phyloP scores from a whole-genome alignment of 106 monocot species.

The Hemerocallis citrina region DNA sequence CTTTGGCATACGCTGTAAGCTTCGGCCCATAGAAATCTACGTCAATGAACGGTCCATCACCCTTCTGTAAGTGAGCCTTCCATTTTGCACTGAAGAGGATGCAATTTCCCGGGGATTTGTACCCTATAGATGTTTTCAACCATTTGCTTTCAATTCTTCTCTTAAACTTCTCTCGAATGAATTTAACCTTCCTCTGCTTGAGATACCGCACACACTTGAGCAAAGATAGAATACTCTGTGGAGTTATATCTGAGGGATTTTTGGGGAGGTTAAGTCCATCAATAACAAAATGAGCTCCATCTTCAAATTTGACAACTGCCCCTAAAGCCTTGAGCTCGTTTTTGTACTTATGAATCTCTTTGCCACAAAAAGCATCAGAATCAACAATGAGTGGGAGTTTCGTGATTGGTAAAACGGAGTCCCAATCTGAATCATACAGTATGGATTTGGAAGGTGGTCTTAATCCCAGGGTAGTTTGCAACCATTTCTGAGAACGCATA shows the following conservation, averaged over 20 bases:
- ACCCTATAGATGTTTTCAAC: slow-evolving; percentile 29
- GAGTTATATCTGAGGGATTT: slow-evolving; percentile 12
- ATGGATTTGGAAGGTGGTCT: slow-evolving; percentile 23
- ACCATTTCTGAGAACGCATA: slow-evolving; percentile 35
- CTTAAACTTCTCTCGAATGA: slow-evolving; percentile 14
- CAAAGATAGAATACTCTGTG: slow-evolving; percentile 16
- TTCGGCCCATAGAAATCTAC: slow-evolving; percentile 10
- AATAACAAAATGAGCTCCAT: slow-evolving; percentile 31
- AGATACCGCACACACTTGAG: slow-evolving; percentile 29
- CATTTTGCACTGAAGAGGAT: not conserved
- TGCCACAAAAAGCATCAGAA: slow-evolving; percentile 12
- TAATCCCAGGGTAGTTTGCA: slow-evolving; percentile 20
- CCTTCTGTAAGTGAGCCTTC: not conserved
- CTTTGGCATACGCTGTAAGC: not conserved
- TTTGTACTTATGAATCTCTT: slow-evolving; percentile 28
- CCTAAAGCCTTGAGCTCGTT: slow-evolving; percentile 38
- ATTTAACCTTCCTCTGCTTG: not conserved
- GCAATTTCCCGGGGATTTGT: slow-evolving; percentile 5
- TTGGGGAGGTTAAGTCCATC: slow-evolving; percentile 25
- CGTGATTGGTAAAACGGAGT: slow-evolving; percentile 17
- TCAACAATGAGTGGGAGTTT: slow-evolving; percentile 33
- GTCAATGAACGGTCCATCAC: slow-evolving; percentile 12
- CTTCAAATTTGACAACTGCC: slow-evolving; percentile 10
- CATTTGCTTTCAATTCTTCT: slow-evolving; percentile 23
- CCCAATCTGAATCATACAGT: slow-evolving; percentile 27